Conservation (phyloP, 805 yeast species). For the Dipodascus albidus region DNA sequence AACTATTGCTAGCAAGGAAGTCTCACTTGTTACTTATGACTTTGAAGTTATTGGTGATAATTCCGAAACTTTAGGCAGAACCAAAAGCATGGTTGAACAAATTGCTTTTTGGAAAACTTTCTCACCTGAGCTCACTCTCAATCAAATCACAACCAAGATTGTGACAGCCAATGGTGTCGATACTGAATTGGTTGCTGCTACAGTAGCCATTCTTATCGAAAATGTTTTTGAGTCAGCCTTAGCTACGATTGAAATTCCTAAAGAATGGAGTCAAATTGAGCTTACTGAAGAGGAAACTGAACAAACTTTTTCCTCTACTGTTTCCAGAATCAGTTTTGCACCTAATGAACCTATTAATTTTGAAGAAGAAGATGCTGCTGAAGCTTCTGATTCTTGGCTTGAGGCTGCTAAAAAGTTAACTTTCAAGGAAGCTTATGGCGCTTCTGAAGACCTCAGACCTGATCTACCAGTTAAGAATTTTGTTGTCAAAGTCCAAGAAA, state of each 20-base stretch:
- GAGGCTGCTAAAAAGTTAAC: constrained; percentile 60
- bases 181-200: constrained; percentile 63
- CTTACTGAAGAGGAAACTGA: constrained; percentile 20
- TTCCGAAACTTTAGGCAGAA: constrained; percentile 65
- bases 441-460: constrained; percentile 61
- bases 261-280: constrained; percentile 25
- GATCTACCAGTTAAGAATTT: constrained; percentile 79
- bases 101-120: constrained; percentile 70
- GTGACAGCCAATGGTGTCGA: constrained; percentile 73
- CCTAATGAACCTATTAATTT: constrained; percentile 4
- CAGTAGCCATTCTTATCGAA: constrained; percentile 30
- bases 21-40: constrained; percentile 49
- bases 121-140: constrained; percentile 44
- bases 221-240: constrained; percentile 18
- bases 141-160: constrained; percentile 62
- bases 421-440: constrained; percentile 69
- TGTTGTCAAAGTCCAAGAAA: constrained; percentile 81
- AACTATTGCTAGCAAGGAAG: constrained; percentile 39
- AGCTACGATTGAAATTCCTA: constrained; percentile 29
- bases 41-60: constrained; percentile 50
- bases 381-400: constrained; percentile 32
- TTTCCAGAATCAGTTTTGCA: constrained; percentile 6
- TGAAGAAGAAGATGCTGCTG: constrained; percentile 19
- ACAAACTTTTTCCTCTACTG: constrained; percentile 17
- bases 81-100: constrained; percentile 63